phyloP scores from a whole-genome alignment of 306 rosid genomes.

The Prunus dulcis region DNA sequence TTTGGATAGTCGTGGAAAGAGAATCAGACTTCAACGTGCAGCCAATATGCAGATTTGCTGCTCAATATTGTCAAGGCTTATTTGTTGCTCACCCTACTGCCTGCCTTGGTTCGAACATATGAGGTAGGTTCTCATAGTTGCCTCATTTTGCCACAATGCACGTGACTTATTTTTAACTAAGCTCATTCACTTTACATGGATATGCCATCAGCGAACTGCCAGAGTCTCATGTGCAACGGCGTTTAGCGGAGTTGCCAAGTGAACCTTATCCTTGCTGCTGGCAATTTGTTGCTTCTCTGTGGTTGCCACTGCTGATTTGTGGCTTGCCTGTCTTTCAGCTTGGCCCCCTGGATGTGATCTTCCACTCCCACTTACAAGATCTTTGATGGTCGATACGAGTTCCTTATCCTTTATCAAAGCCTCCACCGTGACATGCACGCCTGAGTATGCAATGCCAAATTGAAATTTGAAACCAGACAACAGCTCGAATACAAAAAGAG shows the following conservation, averaged over 20 bases:
- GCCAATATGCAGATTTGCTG: not conserved
- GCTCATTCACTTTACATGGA: not conserved
- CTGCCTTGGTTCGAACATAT: not conserved
- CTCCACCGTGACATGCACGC: slow-evolving; percentile 80
- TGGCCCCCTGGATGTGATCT: slow-evolving; percentile 63
- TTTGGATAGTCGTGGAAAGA: not conserved
- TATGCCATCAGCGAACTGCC: slow-evolving; percentile 31
- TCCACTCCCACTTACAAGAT: slow-evolving; percentile 58
- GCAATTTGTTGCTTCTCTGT: slow-evolving; percentile 33
- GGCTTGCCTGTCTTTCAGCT: slow-evolving; percentile 25
- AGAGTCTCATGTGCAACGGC: slow-evolving; percentile 32
- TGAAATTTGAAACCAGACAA: not conserved
- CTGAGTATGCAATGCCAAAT: slow-evolving; percentile 36
- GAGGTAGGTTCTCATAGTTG: not conserved
- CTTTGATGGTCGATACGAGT: slow-evolving; percentile 57
- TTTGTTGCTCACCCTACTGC: not conserved
- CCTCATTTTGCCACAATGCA: not conserved
- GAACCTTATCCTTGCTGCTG: slow-evolving; percentile 26
- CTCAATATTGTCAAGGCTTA: not conserved
- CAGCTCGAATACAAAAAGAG: not conserved
- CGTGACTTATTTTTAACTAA: not conserved
- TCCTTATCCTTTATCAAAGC: slow-evolving; percentile 64
- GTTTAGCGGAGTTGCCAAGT: slow-evolving; percentile 19
- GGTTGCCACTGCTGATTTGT: slow-evolving; percentile 14
- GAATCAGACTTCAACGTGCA: not conserved